Percentiles rank a stretch among this genome's conserved stretches.
Evolutionary conservation across 1,284 basidiomycete species (phyloP).

Genomic region (Microbotryomycetes sp.): DNA sequence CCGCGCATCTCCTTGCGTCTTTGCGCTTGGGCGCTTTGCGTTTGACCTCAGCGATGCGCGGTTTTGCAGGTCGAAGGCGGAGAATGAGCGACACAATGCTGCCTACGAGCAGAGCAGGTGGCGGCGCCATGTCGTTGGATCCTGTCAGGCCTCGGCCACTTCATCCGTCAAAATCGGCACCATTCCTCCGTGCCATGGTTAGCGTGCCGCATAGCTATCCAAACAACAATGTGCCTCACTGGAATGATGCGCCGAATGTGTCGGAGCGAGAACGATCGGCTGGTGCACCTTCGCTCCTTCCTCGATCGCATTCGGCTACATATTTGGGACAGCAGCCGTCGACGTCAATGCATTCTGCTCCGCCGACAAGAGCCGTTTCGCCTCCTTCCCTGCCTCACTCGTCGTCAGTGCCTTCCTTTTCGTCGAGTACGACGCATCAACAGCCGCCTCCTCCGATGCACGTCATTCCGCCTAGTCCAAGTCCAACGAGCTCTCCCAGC

Average conservation of each 20-base stretch:
- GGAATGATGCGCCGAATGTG: conserved; percentile 23
- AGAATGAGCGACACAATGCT: neutral
- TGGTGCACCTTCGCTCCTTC: neutral
- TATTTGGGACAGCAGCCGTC: neutral
- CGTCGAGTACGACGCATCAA: too few relatives aligned
- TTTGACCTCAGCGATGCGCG: conserved; percentile 5
- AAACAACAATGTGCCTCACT: neutral
- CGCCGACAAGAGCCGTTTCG: neutral
- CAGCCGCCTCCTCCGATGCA: neutral
- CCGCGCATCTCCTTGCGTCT: conserved; percentile 6
- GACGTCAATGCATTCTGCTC: neutral
- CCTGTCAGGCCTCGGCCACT: conserved; percentile 18
- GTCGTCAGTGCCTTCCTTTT: too few relatives aligned
- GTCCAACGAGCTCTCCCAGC: neutral
- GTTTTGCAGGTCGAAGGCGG: neutral
- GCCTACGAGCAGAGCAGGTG: neutral
- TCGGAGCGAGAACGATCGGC: neutral
- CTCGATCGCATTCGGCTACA: neutral
- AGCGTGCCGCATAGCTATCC: neutral
- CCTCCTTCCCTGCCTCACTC: too few relatives aligned
- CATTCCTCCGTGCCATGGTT: conserved; percentile 15
- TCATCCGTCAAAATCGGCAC: conserved; percentile 17
- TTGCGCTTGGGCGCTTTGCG: conserved; percentile 11
- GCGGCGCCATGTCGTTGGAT: neutral
- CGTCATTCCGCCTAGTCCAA: neutral